Conservation (phyloP, 2,329 filamentous ascomycete species). For the Trichothecium sympodiale region DNA sequence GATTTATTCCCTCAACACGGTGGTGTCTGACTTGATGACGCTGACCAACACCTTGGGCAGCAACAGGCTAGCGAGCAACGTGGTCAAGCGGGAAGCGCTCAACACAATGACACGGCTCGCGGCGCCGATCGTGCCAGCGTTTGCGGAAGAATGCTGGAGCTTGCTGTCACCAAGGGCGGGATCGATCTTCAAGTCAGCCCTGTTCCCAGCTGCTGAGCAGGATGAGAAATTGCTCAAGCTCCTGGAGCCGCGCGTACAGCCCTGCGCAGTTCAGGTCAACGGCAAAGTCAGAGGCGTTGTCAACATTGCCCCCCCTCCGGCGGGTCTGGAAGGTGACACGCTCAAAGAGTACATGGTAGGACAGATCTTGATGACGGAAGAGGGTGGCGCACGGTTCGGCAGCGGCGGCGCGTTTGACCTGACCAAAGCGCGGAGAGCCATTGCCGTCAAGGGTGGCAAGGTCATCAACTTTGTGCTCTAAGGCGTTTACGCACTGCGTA, state of each 20-base stretch:
- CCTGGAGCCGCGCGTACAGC: conserved; percentile 37
- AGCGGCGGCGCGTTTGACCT: conserved; percentile 32
- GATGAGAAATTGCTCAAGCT: conserved; percentile 38
- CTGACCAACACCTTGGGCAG: conserved; percentile 60
- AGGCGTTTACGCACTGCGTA: no score
- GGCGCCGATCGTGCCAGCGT: conserved; percentile 69
- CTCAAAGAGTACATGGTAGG: conserved; percentile 50
- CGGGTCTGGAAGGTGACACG: conserved; percentile 26
- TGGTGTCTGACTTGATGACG: conserved; percentile 72
- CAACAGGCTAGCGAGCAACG: conserved; percentile 23
- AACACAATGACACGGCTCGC: conserved; percentile 57
- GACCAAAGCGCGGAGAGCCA: conserved; percentile 46
- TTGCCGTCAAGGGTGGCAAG: conserved; percentile 56
- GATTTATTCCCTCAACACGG: conserved; percentile 71
- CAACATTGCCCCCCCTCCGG: conserved; percentile 45
- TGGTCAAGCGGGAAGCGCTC: conserved; percentile 37
- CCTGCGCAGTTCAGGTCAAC: conserved; percentile 65
- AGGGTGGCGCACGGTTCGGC: conserved; percentile 46
- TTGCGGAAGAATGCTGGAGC: conserved; percentile 73
- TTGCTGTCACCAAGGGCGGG: conserved; percentile 30
- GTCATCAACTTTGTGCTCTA: conserved; percentile 64
- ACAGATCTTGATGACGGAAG: conserved; percentile 48
- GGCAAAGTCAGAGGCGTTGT: conserved; percentile 63
- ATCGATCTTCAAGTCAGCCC: conserved; percentile 32
- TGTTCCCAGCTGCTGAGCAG: conserved; percentile 49